These are phyloP conservation scores for Candida ipomoeae DNA, from an alignment of 805 yeast genomes.

Conservation along the genomic window DNA sequence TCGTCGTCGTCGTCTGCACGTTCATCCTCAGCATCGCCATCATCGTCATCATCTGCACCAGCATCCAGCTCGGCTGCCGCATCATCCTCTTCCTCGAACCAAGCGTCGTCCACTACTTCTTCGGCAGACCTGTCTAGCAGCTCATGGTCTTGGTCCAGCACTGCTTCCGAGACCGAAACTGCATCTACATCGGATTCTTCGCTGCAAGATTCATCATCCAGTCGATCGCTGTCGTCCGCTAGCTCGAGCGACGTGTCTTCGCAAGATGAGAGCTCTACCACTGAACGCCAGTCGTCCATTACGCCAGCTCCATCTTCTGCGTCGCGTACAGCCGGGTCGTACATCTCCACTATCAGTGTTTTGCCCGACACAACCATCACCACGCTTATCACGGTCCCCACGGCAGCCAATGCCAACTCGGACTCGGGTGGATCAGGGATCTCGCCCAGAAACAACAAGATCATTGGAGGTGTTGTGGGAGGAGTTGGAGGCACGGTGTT, in stretches of 20 bases:
- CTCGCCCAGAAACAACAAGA: slow-evolving; percentile 21
- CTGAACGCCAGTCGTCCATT: not conserved
- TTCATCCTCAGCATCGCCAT: slow-evolving; percentile 7
- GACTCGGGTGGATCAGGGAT: slow-evolving; percentile 6
- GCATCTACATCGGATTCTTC: slow-evolving; percentile 10
- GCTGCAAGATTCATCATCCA: slow-evolving; percentile 2
- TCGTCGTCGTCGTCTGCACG: slow-evolving; percentile 12
- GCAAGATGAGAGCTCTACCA: not conserved
- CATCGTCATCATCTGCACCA: slow-evolving; percentile 10
- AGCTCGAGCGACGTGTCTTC: slow-evolving; percentile 3
- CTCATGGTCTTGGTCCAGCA: slow-evolving; percentile 16
- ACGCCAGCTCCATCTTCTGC: slow-evolving; percentile 8
- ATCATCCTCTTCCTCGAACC: slow-evolving; percentile 13
- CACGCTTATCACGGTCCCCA: slow-evolving; percentile 36
- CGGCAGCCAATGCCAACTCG: slow-evolving; percentile 21
- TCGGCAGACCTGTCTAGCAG: slow-evolving; percentile 14
- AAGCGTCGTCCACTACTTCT: slow-evolving; percentile 22
- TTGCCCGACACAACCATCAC: slow-evolving; percentile 37
- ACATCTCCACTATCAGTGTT: slow-evolving; percentile 19
- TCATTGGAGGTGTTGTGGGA: slow-evolving; percentile 45
- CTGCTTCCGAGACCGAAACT: slow-evolving; percentile 4
- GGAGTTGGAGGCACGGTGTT: slow-evolving; percentile 43
- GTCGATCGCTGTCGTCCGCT: slow-evolving; percentile 1
- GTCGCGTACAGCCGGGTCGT: slow-evolving; percentile 5
- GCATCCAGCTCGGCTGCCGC: slow-evolving; percentile 7